Evolutionary conservation across 148 eudicot genomes (phyloP), one percentile per base, ranked within the genome.

Genomic region (Diospyros kaki): DNA sequence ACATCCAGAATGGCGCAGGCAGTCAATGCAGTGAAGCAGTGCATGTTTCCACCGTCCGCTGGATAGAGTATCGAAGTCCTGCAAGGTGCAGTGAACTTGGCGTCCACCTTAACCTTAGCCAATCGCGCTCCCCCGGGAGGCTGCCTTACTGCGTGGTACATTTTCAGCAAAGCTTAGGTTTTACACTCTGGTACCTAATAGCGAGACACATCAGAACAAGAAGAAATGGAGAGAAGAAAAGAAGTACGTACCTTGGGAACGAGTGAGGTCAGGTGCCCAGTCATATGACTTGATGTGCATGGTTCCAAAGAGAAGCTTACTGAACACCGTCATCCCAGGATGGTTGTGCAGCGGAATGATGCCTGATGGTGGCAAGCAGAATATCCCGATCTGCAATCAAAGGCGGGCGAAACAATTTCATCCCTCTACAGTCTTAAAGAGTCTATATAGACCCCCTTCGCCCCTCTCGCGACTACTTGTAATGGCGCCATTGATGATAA

Each of bases 1-100:
- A 93, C 98, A 78, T 93, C 98, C 8, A 93, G 84, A 9, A 93
- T 92, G 6, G 98, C 98, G 46, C 97, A 93, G 0, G 97, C 78
- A 0, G 97, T 89, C 75, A 81, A 69, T 0, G 98, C 98, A 2
- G 93, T 91, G 71, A 93, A 91, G 74, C 97, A 83, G 76, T 93
- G 98, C 97, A 93, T 82, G 74, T 93, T 93, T 6, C 98, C 98
- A 17, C 98, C 97, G 40, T 89, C 88, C 11, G 90, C 82, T 53
- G 98, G 98, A 75, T 89, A 93, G 38, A 93, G 87, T 62, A 93
- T 83, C 5, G 87, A 85, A 39, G 97, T 86, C 72, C 80, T 71
- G 78, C 98, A 91, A 41, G 98, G 98, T 6, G 94, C 91, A 0
- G 84, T 86, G 44, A 91, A 81, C 48, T 91, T 80, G 1, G 86